phyloP scores from a whole-genome alignment of 179 eudicot genomes.

The Heliamphora pulchella region DNA sequence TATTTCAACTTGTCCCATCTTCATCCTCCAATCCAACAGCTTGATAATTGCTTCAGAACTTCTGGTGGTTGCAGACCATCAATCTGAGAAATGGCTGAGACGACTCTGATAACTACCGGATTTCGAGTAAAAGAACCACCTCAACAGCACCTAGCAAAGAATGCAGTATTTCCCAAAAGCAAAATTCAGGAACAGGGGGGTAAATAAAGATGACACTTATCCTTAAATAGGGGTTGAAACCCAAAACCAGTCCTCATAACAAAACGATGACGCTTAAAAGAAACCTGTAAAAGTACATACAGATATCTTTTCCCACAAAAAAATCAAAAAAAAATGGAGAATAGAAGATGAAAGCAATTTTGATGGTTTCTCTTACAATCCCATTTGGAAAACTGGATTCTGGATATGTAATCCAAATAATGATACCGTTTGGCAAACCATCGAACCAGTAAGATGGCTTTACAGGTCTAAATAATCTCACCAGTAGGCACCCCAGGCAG shows the following conservation, averaged over 20 bases:
- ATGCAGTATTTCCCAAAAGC: too few relatives aligned
- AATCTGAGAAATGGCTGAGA: too few relatives aligned
- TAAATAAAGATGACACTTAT: too few relatives aligned
- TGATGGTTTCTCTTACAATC: conserved; percentile 3
- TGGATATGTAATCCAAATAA: not conserved
- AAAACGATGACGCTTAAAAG: not conserved
- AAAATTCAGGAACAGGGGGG: too few relatives aligned
- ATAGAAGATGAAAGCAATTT: not conserved
- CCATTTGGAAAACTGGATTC: conserved; percentile 15
- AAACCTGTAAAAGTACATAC: not conserved
- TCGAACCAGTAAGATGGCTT: not conserved
- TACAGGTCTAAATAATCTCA: not conserved
- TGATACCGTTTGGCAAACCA: not conserved
- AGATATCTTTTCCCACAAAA: not conserved
- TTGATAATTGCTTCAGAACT: too few relatives aligned
- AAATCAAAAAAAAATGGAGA: not conserved
- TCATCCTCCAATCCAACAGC: too few relatives aligned
- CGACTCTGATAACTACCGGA: too few relatives aligned
- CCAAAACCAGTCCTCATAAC: not conserved
- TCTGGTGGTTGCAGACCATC: too few relatives aligned
- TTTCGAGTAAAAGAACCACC: too few relatives aligned
- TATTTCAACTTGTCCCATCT: too few relatives aligned
- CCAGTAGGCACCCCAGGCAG: not conserved
- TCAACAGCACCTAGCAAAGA: too few relatives aligned
- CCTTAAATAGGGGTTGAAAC: not conserved